Conservation (phyloP, 225 moss, liverwort and hornwort genomes). For the Neckera pumila region DNA sequence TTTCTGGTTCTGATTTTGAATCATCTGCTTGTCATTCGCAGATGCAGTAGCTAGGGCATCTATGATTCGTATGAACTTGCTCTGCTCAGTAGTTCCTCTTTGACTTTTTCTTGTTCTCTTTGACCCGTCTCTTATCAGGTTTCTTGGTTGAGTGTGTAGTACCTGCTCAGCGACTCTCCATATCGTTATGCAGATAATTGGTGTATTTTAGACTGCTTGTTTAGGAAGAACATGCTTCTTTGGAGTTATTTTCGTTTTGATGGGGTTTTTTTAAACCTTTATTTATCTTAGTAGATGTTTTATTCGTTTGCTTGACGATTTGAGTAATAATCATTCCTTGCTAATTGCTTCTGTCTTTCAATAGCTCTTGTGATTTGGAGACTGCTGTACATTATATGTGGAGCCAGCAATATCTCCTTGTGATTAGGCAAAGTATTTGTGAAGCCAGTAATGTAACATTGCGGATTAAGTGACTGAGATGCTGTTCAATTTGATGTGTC, state of each 20-base stretch:
- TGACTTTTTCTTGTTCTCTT: background rate
- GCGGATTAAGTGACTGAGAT: background rate
- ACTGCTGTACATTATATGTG: background rate
- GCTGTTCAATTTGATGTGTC: background rate
- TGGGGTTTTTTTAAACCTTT: background rate
- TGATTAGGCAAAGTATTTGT: background rate
- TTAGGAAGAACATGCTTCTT: background rate
- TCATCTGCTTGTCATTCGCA: background rate
- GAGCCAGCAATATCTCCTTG: background rate
- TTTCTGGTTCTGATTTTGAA: background rate
- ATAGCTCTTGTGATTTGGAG: background rate
- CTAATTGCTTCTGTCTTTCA: background rate
- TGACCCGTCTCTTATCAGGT: background rate
- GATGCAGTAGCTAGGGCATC: background rate
- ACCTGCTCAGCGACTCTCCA: background rate
- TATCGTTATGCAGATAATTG: background rate
- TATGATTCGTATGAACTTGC: background rate
- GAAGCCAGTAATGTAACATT: no score
- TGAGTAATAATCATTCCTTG: background rate
- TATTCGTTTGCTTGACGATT: background rate
- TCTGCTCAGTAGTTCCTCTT: background rate
- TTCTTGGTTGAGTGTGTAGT: background rate
- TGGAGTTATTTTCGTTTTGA: background rate
- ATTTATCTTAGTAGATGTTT: background rate
- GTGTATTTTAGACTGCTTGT: background rate